Base-by-base conservation (phyloP, 2,329 filamentous ascomycete genomes). In the Fusarium equiseti region DNA sequence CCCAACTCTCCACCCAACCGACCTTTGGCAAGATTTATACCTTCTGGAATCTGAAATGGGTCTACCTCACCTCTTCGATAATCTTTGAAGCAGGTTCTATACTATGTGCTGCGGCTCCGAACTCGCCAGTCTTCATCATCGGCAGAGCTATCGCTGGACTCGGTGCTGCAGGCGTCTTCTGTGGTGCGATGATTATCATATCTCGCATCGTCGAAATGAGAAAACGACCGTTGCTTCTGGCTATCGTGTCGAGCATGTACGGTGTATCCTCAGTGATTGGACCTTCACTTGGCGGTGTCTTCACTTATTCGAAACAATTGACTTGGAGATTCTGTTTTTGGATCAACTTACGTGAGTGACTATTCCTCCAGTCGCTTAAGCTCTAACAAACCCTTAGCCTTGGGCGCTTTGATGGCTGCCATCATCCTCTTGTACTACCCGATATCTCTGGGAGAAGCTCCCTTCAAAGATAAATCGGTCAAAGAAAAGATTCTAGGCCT, bases 61-160 rank as follows among this genome's bases (percentile, higher is more conserved):
- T 77, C 1, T 80, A 75, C 38, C 50, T 79, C 8, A 42, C 52
- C 0, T 66, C 72, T 2, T 66, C 78, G 0, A 52, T 59, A 3
- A 44, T 77, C 5, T 79, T 79, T 15, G 74, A 78, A 43, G 51
- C 58, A 1, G 77, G 76, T 0, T 77, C 73, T 6, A 54, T 79
- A 6, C 57, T 79, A 2, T 78, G 75, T 1, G 76, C 75, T 1
- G 70, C 68, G 1, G 75, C 77, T 2, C 77, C 78, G 1, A 78
- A 68, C n/a, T 80, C 78, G 2, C 68, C 71, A 8, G 77, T 76
- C 5, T 78, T 83, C 4, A 83, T 83, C n/a, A 66, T 76, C 0
- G 82, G 82, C 0, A 76, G 82, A 20, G 79, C 79, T 1, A 48
- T 83, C 2, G 75, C 81, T 6, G 82, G 81, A 3, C 40, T 80